A percentile compares a stretch with the other conserved stretches of the same genome.
Conservation (phyloP, 2,329 filamentous ascomycete species). For the Sporothrix protearum region DNA sequence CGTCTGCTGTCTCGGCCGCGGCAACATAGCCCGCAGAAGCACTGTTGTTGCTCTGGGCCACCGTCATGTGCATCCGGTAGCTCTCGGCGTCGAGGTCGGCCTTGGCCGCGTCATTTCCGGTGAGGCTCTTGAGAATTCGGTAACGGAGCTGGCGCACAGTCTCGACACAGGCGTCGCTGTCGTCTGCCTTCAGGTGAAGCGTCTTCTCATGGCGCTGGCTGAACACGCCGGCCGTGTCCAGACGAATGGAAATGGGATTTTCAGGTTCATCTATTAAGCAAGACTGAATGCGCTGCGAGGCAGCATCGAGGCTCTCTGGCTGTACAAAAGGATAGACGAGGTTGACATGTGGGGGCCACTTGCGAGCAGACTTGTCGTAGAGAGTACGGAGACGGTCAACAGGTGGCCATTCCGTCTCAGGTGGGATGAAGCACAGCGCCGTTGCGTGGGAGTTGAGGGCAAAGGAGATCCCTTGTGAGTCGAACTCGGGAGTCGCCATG, state of each 20-base stretch:
- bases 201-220: constrained; percentile 49
- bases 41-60: constrained; percentile 50
- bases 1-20: neutral
- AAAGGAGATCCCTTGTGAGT: neutral
- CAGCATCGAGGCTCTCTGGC: constrained; percentile 44
- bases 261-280: constrained; percentile 31
- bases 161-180: constrained; percentile 13
- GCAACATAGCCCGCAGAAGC: neutral
- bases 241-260: constrained; percentile 30
- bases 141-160: constrained; percentile 37
- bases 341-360: constrained; percentile 66
- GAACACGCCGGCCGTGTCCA: constrained; percentile 48
- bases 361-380: constrained; percentile 58
- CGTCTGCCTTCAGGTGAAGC: constrained; percentile 42
- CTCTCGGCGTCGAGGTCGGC: constrained; percentile 18
- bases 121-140: constrained; percentile 38
- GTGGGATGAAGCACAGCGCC: constrained; percentile 59
- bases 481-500: constrained; percentile 27
- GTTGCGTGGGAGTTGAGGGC: constrained; percentile 49
- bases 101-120: neutral
- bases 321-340: constrained; percentile 63
- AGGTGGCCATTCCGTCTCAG: constrained; percentile 44
- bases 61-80: constrained; percentile 54
- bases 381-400: constrained; percentile 56
- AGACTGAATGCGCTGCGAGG: constrained; percentile 41